Base-by-base conservation (phyloP, 306 rosid genomes). In the Castanea crenata region DNA sequence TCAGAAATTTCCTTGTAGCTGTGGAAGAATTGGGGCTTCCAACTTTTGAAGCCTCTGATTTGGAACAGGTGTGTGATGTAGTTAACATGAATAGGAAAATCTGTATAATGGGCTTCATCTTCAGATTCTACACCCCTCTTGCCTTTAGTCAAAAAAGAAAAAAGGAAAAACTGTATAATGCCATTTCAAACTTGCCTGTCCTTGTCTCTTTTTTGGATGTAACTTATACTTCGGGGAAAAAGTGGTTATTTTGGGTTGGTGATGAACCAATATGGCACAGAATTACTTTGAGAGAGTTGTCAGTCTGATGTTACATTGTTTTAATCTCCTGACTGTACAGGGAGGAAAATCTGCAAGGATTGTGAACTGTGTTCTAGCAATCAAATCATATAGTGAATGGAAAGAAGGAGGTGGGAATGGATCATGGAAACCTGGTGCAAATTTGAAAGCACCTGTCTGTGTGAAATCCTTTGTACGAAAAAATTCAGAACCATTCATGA, bases 311-410 rank as follows among this genome's bases (percentile, higher is more conserved):
- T 69, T 27, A 62, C 80, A 69, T 46, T 64, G 34, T 78, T 57
- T 46, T 7, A 69, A 72, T 34, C 10, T 74, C 55, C 3, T 23
- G 74, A 56, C 51, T 68, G 61, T 64, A 55, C 73, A 95, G 99
- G 99, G 96, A 84, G 99, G 99, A 51, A 96, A 93, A 67, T 86
- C 92, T 58, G 86, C 91, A 32, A 91, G 96, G 88, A 56, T 93
- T 74, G 97, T 96, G 80, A 80, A 86, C 84, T 90, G 96, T 64
- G 93, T 93, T 55, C 83, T 91, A 35, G 99, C 93, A 16, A 84
- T 96, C 29, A 92, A 93, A 81, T 96, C 98, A 18, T 87, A 80
- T 76, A 78, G 84, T 18, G 92, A 89, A 29, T 79, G 94, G 97
- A 91, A 87, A 81, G 83, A 76, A 55, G 92, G 85, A 74, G 99